Base-by-base conservation (phyloP, 345 rosid species). In the Corchorus olitorius region DNA sequence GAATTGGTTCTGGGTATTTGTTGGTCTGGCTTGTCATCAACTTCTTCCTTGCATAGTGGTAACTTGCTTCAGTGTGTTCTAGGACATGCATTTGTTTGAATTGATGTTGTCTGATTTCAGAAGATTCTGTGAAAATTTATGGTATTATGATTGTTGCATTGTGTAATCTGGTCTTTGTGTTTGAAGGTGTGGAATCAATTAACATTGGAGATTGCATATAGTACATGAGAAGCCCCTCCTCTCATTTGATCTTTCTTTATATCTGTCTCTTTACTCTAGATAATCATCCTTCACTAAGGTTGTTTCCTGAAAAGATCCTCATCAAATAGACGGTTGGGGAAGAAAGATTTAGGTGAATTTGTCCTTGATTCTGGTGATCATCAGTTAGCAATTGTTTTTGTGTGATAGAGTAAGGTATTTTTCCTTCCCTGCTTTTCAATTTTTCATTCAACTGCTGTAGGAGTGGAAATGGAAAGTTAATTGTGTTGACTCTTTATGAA, bases 1-100 rank as follows among this genome's bases (percentile, higher is more conserved):
- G 65, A n/a, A n/a, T n/a, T n/a, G n/a, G 35, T 17, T 52, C 60
- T 58, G 65, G 75, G 65, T 56, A 12, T 72, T 7, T 56, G 39
- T 72, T 19, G 75, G 64, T 58, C 41, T 72, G 64, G 65, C 35
- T 39, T 19, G 19, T 19, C 52, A 55, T 72, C 37, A 13, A 14
- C 33, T 22, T 37, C 37, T 17, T 72, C 35, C 19, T 71, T 56
- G 65, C n/a, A n/a, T n/a, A n/a, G n/a, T n/a, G n/a, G n/a, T n/a
- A 50, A 50, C 10, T 50, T 56, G 39, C 5, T 45, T 72, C 20
- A 39, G 34, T 54, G 20, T 55, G 39, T 39, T 54, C 37, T 19
- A 39, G 53, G 19, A 41, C 39, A 39, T 72, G 14, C 19, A 5
- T 37, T 16, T 48, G 63, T 9, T 34, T 48, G 52, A 14, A 41